Base-by-base conservation (phyloP, 1,139 yeast species). In the Kluyveromyces marxianus region DNA sequence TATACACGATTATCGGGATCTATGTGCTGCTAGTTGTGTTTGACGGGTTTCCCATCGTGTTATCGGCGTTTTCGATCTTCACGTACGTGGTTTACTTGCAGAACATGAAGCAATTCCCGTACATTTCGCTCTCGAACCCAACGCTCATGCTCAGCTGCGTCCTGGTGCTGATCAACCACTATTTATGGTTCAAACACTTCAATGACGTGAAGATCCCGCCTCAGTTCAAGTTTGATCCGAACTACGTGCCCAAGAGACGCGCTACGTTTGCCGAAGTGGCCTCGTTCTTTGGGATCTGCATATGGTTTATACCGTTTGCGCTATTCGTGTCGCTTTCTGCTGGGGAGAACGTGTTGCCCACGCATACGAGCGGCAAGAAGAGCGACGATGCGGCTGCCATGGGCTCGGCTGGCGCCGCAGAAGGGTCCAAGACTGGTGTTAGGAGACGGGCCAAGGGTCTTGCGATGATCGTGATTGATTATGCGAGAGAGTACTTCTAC, bases 271-370 rank as follows among this genome's bases (percentile, higher is more conserved):
- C 89, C 1, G 96, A 94, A 61, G 87, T 92, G 3, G 87, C 97
- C 28, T 84, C 97, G 3, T 92, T 92, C 65, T 89, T 94, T 60
- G 98, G 97, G 1, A 69, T 92, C 38, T 83, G 95, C 57, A 83
- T 92, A 10, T 92, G 99, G 99, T 74, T 90, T 50, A 77, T 92
- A 38, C 99, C 99, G 31, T 89, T 92, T 66, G 82, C 96, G 2
- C 72, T 94, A 51, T 90, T 94, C 66, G 92, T 94, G 28, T 84
- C 96, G 44, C 73, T 92, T 50, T 85, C 95, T 62, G 97, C 97
- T 4, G 86, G 88, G 51, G 99, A 94, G 58, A 85, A 88, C 59
- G 79, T 85, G 28, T 73, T 92, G 44, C 98, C 98, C 34, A 71
- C 4, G 64, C 68, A 37, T 56, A 59, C 7, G 66, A 66, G 50